Conservation (phyloP, 2,329 filamentous ascomycete species). For the Pleoardoris graminearum region DNA sequence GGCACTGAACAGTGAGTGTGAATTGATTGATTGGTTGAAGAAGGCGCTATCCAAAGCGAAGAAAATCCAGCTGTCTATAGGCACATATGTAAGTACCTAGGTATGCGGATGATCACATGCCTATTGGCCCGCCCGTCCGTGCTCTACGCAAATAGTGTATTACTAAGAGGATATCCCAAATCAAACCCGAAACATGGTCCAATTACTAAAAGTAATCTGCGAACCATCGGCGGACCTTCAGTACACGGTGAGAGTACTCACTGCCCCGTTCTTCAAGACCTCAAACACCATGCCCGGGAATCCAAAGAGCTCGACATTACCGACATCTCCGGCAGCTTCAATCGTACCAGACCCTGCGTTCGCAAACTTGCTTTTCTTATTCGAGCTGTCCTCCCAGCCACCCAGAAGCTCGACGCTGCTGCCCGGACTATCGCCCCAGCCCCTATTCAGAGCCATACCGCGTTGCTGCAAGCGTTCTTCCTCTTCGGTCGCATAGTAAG, state of each 20-base stretch:
- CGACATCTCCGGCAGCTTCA: conserved; percentile 56
- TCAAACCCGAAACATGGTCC: background rate
- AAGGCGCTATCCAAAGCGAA: too few species aligned
- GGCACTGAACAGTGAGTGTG: too few species aligned
- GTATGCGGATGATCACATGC: too few species aligned
- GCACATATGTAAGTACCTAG: too few species aligned
- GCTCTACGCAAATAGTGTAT: background rate
- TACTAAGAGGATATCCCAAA: background rate
- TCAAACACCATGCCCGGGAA: conserved; percentile 96
- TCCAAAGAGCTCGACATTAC: conserved; percentile 84
- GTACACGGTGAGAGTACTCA: conserved; percentile 89
- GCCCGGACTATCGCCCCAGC: conserved; percentile 88
- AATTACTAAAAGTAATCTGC: background rate
- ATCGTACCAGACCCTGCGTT: conserved; percentile 44
- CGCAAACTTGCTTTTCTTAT: conserved; percentile 39
- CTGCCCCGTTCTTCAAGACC: conserved; percentile 86
- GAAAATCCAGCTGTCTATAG: too few species aligned
- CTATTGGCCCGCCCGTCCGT: too few species aligned
- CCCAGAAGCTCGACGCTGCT: conserved; percentile 73
- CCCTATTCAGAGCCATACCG: conserved; percentile 84
- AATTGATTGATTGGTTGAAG: too few species aligned
- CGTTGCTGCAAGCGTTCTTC: conserved; percentile 59
- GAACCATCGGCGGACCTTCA: conserved; percentile 47
- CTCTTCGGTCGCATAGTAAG: conserved; percentile 61
- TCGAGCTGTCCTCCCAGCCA: conserved; percentile 70